Conservation (phyloP, 2,329 filamentous ascomycete genomes). For the Lizonia empirigonia region DNA sequence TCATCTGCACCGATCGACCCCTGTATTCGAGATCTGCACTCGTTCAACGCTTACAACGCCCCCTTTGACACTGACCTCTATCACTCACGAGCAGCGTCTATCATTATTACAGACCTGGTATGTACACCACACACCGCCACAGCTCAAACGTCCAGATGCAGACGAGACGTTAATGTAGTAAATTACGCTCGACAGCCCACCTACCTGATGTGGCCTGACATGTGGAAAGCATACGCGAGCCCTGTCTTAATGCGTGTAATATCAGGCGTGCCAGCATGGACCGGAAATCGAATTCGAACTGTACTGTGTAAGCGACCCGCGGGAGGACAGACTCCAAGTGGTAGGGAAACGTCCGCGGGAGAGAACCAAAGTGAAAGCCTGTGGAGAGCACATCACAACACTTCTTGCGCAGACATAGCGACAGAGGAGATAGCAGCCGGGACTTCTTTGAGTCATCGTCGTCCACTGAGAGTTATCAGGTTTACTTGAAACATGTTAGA, state of each 20-base stretch:
- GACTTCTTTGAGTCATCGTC: background rate
- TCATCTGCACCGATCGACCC: no score
- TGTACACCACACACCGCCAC: conserved; percentile 4
- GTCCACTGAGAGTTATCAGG: background rate
- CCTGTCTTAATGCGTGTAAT: conserved; percentile 5
- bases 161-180: background rate
- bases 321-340: background rate
- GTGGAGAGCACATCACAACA: background rate
- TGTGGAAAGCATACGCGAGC: background rate
- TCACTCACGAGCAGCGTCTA: background rate
- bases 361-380: background rate
- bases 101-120: background rate
- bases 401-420: no score
- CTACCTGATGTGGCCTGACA: conserved; percentile 15
- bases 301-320: background rate
- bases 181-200: background rate
- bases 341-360: background rate
- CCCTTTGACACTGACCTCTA: background rate
- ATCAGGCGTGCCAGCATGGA: background rate
- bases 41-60: no score
- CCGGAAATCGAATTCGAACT: background rate
- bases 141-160: background rate
- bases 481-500: background rate
- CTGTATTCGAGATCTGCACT: no score
- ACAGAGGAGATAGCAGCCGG: no score